These are phyloP conservation scores for Solanum piurae DNA, from an alignment of 257 asterid species.

Conservation along the genomic window DNA sequence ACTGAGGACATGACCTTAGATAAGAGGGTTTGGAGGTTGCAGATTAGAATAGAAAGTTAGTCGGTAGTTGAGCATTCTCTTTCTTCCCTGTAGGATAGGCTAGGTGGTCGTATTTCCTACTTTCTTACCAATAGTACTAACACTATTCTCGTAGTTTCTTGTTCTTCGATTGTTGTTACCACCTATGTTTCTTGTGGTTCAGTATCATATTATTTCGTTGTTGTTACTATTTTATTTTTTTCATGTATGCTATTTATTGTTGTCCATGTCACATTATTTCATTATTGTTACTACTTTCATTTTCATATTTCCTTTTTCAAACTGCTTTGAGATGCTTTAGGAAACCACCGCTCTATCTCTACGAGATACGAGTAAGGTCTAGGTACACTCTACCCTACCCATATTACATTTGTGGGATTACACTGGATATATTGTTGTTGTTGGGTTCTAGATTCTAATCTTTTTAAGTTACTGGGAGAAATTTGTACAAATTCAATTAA, in stretches of 20 bases:
- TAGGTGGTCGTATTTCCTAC: neutral
- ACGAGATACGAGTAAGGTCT: neutral
- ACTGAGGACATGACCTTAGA: neutral
- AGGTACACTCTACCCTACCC: neutral
- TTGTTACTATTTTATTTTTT: no score
- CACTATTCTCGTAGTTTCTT: neutral
- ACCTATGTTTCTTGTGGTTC: neutral
- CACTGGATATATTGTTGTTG: neutral
- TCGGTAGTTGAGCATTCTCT: neutral
- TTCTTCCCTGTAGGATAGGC: neutral
- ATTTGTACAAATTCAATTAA: neutral
- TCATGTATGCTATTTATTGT: neutral
- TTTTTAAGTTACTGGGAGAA: neutral
- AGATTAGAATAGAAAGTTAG: neutral
- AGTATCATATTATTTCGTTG: neutral
- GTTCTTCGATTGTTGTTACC: neutral
- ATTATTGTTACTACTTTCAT: no score
- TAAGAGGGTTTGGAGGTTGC: neutral
- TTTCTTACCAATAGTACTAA: neutral
- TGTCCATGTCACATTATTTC: neutral
- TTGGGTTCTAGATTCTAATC: neutral
- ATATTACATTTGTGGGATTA: neutral
- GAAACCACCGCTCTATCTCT: neutral
- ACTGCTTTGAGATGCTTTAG: neutral
- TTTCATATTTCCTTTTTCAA: neutral